Evolutionary conservation across 495 filamentous ascomycete genomes (phyloP).

Genomic region (Penicillium steckii): DNA sequence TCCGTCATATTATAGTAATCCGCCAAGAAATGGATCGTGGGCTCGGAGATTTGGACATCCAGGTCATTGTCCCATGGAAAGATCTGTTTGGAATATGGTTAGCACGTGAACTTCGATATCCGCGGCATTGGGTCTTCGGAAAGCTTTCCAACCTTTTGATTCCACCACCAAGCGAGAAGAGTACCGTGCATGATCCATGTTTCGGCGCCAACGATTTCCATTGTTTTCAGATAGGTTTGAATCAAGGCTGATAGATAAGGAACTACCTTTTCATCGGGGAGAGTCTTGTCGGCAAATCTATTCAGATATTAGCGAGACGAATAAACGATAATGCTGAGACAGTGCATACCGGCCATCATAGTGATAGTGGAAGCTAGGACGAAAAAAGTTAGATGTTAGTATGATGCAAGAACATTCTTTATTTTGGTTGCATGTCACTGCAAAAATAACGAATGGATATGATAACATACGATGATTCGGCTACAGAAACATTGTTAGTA

Average conservation of each 20-base stretch:
- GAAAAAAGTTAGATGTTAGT: slow-evolving; percentile 3
- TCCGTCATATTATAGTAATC: slow-evolving; percentile 64
- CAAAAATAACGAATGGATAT: not conserved
- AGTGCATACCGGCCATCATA: slow-evolving; percentile 57
- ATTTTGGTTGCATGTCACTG: not conserved
- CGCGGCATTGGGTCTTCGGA: not conserved
- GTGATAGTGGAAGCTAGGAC: slow-evolving; percentile 57
- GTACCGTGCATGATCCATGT: slow-evolving; percentile 67
- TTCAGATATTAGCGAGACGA: slow-evolving; percentile 13
- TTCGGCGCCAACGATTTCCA: slow-evolving; percentile 54
- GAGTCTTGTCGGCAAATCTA: slow-evolving; percentile 48
- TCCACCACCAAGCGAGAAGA: slow-evolving; percentile 64
- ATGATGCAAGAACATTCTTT: too few relatives aligned
- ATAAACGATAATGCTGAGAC: not conserved
- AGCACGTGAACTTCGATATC: not conserved
- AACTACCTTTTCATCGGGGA: slow-evolving; percentile 48
- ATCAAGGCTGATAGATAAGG: slow-evolving; percentile 50
- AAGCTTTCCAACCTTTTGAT: slow-evolving; percentile 43
- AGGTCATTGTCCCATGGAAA: slow-evolving; percentile 65
- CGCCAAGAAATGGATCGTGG: slow-evolving; percentile 56
- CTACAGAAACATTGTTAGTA: not conserved
- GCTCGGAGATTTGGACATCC: slow-evolving; percentile 58
- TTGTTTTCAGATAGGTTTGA: slow-evolving; percentile 54
- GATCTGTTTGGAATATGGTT: slow-evolving; percentile 30
- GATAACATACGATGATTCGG: not conserved